phyloP scores from a whole-genome alignment of 768 basidiomycete genomes.

The Hortiboletus campestris region DNA sequence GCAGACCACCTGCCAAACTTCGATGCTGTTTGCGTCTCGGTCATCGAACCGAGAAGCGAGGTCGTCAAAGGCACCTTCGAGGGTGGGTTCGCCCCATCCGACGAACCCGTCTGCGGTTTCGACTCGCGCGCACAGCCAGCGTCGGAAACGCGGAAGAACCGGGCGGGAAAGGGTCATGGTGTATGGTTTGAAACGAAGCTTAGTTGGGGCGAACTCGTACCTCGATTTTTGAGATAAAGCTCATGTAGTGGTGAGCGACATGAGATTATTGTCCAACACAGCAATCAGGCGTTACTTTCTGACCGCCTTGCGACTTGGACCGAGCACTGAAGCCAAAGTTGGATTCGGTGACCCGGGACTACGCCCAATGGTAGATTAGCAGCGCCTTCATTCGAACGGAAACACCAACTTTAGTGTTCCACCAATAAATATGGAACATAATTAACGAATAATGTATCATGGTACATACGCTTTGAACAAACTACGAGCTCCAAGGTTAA shows the following conservation, averaged over 20 bases:
- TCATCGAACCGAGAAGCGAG: conserved; percentile 59
- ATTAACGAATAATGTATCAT: conserved; percentile 19
- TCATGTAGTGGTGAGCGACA: conserved; percentile 13
- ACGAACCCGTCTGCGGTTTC: conserved; percentile 60
- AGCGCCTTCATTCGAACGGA: background rate
- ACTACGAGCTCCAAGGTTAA: conserved; percentile 22
- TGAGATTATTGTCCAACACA: background rate
- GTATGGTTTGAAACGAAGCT: too few species aligned
- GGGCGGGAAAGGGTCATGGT: background rate
- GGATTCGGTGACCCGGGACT: too few species aligned
- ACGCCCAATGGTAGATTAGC: too few species aligned
- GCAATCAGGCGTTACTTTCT: background rate
- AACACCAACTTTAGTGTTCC: background rate
- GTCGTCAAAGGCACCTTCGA: conserved; percentile 65
- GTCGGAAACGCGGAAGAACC: conserved; percentile 69
- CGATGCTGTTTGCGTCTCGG: conserved; percentile 32
- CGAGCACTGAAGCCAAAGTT: too few species aligned
- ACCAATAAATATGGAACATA: conserved; percentile 7
- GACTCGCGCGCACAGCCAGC: conserved; percentile 74
- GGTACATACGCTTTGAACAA: conserved; percentile 15
- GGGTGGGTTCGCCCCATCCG: conserved; percentile 74
- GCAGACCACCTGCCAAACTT: conserved; percentile 61
- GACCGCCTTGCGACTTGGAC: too few species aligned
- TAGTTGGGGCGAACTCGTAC: too few species aligned
- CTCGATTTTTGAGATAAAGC: too few species aligned